Conservation (phyloP, 192 early-diverging fungal species). For the Chytriomyces sp. region DNA sequence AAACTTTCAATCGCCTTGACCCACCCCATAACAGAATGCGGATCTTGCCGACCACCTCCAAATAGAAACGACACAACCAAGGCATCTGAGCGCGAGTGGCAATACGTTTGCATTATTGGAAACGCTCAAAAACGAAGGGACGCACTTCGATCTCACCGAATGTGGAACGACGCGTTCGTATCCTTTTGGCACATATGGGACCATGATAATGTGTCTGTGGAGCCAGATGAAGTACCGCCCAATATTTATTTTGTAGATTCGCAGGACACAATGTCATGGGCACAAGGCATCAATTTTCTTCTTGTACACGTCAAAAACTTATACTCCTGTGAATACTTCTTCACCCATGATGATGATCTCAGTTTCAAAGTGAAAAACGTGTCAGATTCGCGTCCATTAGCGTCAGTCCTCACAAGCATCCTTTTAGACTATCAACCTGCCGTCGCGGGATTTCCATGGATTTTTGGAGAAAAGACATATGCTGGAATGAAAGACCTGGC, state of each 20-base stretch:
- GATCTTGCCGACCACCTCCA: too few species aligned
- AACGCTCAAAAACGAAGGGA: conserved; percentile 24
- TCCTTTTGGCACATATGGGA: conserved; percentile 39
- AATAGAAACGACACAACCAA: too few species aligned
- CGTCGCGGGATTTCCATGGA: conserved; percentile 44
- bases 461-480: conserved; percentile 30
- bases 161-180: conserved; percentile 34
- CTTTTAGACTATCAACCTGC: conserved; percentile 35
- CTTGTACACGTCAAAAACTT: not conserved
- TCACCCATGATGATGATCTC: conserved; percentile 40
- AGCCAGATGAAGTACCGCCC: not conserved
- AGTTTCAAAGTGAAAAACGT: not conserved
- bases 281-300: conserved; percentile 26
- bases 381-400: conserved; percentile 2
- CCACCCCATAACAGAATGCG: too few species aligned
- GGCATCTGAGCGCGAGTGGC: too few species aligned
- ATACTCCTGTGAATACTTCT: conserved; percentile 37
- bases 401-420: not conserved
- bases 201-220: not conserved
- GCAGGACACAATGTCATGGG: conserved; percentile 23
- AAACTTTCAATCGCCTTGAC: too few species aligned
- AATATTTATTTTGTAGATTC: not conserved
- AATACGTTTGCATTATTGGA: conserved; percentile 36
- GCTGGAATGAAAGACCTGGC: conserved; percentile 23
- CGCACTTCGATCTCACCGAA: conserved; percentile 30